Conservation (phyloP, 805 yeast genomes). For the Candida krabiensis region DNA sequence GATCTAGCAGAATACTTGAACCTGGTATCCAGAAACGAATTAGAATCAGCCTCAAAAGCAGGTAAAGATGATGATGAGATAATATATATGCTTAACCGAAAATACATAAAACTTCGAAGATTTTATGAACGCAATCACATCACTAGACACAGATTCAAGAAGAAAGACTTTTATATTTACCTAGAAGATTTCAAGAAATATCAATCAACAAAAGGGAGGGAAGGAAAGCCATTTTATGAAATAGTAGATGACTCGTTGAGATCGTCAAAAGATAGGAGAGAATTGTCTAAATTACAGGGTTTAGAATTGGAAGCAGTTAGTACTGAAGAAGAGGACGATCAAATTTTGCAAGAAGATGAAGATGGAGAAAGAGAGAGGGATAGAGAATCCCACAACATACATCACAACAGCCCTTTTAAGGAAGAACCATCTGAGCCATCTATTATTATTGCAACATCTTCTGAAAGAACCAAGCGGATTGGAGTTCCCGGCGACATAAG, state of each 20-base stretch:
- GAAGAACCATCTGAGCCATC: not conserved
- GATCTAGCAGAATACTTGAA: conserved; percentile 34
- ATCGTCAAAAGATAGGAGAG: conserved; percentile 11
- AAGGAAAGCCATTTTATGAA: conserved; percentile 28
- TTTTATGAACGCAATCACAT: conserved; percentile 28
- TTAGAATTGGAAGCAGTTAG: conserved; percentile 18
- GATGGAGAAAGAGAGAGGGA: no score
- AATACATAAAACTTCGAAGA: conserved; percentile 27
- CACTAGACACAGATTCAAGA: conserved; percentile 30
- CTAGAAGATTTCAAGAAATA: conserved; percentile 32
- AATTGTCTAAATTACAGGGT: conserved; percentile 12
- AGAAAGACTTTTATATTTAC: conserved; percentile 27
- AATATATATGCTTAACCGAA: conserved; percentile 27
- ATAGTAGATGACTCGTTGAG: conserved; percentile 18
- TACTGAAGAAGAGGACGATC: conserved; percentile 16
- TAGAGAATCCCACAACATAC: conserved; percentile 5
- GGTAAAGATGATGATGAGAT: conserved; percentile 29
- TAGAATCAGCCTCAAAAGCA: conserved; percentile 22
- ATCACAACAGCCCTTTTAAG: not conserved
- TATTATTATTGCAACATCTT: not conserved
- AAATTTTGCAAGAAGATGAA: no score
- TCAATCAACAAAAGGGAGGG: conserved; percentile 22
- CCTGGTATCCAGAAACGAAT: conserved; percentile 24
- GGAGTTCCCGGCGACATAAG: not conserved
- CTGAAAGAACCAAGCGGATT: not conserved